phyloP scores from a whole-genome alignment of 1,284 basidiomycete genomes.

The Puccinia brachypodii region DNA sequence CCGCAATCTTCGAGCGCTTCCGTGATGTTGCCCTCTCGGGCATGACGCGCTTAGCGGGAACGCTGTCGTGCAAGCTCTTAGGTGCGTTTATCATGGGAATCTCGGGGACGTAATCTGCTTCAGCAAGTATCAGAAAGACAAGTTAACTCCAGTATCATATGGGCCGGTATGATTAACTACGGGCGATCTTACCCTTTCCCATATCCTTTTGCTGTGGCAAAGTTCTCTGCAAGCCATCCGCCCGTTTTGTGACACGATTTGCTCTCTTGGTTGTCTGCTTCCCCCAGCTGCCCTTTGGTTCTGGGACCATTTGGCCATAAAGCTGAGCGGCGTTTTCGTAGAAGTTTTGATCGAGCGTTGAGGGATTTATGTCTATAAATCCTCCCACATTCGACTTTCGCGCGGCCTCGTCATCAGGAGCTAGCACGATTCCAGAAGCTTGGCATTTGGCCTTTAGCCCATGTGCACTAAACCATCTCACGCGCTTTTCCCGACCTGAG shows the following conservation, averaged over 20 bases:
- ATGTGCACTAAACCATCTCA: constrained; percentile 67
- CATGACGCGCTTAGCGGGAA: not conserved
- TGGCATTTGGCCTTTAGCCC: constrained; percentile 27
- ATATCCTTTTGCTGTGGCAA: not conserved
- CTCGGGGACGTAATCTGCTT: not conserved
- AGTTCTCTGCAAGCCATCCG: not conserved
- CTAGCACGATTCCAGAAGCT: constrained; percentile 29
- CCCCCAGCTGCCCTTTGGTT: constrained; percentile 43
- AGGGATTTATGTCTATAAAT: constrained; percentile 38
- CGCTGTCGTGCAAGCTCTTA: not conserved
- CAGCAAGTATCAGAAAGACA: not conserved
- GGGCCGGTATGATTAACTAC: not conserved
- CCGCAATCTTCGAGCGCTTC: not conserved
- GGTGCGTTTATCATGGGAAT: not conserved
- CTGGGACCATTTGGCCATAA: constrained; percentile 20
- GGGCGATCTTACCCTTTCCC: not conserved
- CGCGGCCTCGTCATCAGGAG: constrained; percentile 1
- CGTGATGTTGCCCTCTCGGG: not conserved
- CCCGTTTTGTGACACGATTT: not conserved
- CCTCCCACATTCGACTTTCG: not conserved
- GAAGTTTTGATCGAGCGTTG: constrained; percentile 17
- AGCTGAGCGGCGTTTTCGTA: constrained; percentile 36
- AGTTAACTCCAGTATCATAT: not conserved
- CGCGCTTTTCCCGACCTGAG: constrained; percentile 72
- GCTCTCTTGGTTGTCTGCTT: constrained; percentile 4